Conservation (phyloP, 768 basidiomycete species). For the Cystofilobasidium ferigula region DNA sequence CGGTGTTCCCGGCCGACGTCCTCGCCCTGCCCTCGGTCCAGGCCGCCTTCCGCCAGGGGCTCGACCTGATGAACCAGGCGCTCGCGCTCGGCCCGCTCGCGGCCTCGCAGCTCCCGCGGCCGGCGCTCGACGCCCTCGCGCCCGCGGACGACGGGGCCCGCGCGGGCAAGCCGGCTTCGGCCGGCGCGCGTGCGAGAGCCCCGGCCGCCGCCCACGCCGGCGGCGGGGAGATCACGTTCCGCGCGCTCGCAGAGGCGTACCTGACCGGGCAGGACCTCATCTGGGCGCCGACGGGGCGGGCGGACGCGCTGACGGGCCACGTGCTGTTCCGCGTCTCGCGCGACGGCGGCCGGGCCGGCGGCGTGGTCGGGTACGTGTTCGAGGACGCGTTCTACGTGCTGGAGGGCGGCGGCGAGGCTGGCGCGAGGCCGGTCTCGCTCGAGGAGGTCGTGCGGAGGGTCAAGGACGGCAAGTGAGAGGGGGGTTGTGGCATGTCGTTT, state of each 20-base stretch:
- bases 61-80: constrained; percentile 90
- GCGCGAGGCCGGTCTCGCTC: background rate
- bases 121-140: background rate
- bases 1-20: constrained; percentile 44
- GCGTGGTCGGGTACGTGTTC: constrained; percentile 73
- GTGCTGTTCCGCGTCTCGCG: constrained; percentile 74
- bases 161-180: constrained; percentile 31
- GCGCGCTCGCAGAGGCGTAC: constrained; percentile 81
- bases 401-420: constrained; percentile 33
- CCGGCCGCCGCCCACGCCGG: constrained; percentile 30
- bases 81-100: constrained; percentile 74
- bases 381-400: constrained; percentile 91
- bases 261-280: constrained; percentile 75
- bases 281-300: constrained; percentile 75
- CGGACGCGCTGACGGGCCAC: constrained; percentile 75
- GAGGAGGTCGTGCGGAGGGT: constrained; percentile 6
- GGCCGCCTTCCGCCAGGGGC: constrained; percentile 71
- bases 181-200: too few species aligned
- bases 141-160: constrained; percentile 24
- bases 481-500: too few species aligned
- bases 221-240: constrained; percentile 71
- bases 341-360: constrained; percentile 68
- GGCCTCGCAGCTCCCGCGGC: constrained; percentile 34
- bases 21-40: constrained; percentile 54
- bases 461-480: background rate